Evolutionary conservation across 768 basidiomycete species (phyloP).

Genomic region (Hirschioporus abietinus): DNA sequence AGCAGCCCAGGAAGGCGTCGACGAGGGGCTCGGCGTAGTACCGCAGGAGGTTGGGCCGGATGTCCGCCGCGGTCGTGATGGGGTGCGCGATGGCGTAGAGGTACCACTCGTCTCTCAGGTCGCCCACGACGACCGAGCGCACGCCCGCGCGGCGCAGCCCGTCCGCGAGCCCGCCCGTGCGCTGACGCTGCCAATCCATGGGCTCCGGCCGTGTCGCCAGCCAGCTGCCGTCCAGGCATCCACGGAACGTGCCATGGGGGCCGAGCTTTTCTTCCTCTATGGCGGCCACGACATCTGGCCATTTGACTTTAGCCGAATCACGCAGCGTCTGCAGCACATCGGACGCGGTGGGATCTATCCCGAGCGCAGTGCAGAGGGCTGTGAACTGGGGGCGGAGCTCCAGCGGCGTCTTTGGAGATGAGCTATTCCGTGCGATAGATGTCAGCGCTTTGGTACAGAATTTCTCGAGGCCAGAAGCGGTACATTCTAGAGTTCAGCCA

Average conservation of each 20-base stretch:
- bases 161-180: constrained; percentile 44
- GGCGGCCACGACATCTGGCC: constrained; percentile 43
- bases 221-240: constrained; percentile 56
- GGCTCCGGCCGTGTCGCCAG: constrained; percentile 46
- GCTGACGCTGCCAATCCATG: constrained; percentile 61
- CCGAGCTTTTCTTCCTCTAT: constrained; percentile 58
- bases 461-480: too few relatives aligned
- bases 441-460: too few relatives aligned
- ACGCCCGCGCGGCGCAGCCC: constrained; percentile 54
- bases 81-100: constrained; percentile 69
- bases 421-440: constrained; percentile 24
- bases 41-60: constrained; percentile 51
- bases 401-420: constrained; percentile 52
- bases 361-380: constrained; percentile 52
- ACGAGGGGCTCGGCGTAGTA: constrained; percentile 53
- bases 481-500: too few relatives aligned
- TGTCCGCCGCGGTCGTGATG: constrained; percentile 42
- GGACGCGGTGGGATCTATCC: constrained; percentile 47
- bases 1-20: constrained; percentile 38
- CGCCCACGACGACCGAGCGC: constrained; percentile 58
- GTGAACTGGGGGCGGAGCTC: constrained; percentile 59
- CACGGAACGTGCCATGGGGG: constrained; percentile 62
- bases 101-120: constrained; percentile 73
- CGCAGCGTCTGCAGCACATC: constrained; percentile 46
- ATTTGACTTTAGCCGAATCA: constrained; percentile 43